These are phyloP conservation scores for Petunia secreta DNA, from an alignment of 257 asterid species.

Conservation along the genomic window DNA sequence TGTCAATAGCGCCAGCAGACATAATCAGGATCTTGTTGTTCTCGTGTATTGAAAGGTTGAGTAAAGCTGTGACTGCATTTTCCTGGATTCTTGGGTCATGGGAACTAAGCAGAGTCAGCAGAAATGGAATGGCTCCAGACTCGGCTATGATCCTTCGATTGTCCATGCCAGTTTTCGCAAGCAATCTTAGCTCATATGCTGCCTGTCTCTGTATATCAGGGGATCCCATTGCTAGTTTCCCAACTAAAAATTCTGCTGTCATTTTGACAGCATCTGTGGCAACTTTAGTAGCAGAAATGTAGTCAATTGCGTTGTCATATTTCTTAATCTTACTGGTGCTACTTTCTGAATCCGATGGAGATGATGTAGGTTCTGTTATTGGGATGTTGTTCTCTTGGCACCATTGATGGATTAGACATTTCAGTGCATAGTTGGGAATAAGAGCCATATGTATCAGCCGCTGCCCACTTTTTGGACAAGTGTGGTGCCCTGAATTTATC, in stretches of 20 bases:
- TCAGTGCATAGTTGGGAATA: constrained; percentile 75
- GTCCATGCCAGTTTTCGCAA: constrained; percentile 91
- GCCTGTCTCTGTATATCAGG: constrained; percentile 81
- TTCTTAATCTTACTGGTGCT: constrained; percentile 53
- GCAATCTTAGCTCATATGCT: constrained; percentile 76
- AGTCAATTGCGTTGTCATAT: constrained; percentile 53
- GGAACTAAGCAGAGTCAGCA: constrained; percentile 57
- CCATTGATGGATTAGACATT: constrained; percentile 76
- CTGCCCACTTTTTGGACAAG: constrained; percentile 90
- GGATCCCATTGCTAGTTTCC: constrained; percentile 80
- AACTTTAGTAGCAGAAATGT: constrained; percentile 71
- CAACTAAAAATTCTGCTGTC: constrained; percentile 80
- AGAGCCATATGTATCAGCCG: constrained; percentile 86
- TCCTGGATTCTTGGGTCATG: constrained; percentile 71
- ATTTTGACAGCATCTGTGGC: constrained; percentile 70
- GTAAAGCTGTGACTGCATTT: constrained; percentile 83
- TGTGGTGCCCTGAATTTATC: constrained; percentile 85
- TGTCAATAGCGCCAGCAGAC: constrained; percentile 77
- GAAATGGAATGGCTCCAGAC: constrained; percentile 86
- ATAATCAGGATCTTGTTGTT: constrained; percentile 75
- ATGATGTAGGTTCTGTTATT: constrained; percentile 39
- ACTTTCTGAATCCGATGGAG: constrained; percentile 49
- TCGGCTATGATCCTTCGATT: constrained; percentile 81
- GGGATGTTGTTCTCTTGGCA: constrained; percentile 72
- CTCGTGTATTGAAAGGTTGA: constrained; percentile 78